Conservation (phyloP, 2,329 filamentous ascomycete species). For the Epicoccum nigrum region DNA sequence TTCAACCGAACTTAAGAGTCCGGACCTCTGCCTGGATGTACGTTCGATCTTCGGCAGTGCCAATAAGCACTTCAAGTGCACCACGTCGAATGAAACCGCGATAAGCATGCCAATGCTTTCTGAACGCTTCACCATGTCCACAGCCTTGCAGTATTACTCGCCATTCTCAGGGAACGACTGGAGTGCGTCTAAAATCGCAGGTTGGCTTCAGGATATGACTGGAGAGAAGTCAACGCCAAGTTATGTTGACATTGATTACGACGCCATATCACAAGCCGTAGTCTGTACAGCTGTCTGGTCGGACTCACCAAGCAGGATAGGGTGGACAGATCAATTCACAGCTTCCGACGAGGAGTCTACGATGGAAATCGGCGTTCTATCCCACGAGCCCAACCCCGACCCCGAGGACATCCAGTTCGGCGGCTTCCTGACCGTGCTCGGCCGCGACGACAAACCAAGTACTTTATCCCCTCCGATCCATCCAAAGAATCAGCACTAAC, state of each 20-base stretch:
- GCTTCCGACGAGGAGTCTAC: conserved; percentile 53
- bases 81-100: conserved; percentile 63
- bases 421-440: conserved; percentile 79
- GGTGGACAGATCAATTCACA: conserved; percentile 56
- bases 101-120: conserved; percentile 62
- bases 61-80: conserved; percentile 59
- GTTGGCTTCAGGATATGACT: background rate
- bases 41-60: background rate
- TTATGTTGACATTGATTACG: conserved; percentile 78
- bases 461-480: too few relatives aligned
- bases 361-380: conserved; percentile 82
- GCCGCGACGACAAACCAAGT: conserved; percentile 72
- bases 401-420: conserved; percentile 77
- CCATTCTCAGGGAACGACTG: conserved; percentile 11
- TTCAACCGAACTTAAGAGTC: conserved; percentile 39
- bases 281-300: conserved; percentile 70
- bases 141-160: conserved; percentile 74
- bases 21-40: conserved; percentile 10
- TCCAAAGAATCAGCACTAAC: conserved; percentile 4
- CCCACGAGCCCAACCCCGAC: conserved; percentile 67
- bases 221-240: conserved; percentile 54
- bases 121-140: conserved; percentile 66
- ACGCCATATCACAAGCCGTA: conserved; percentile 69
- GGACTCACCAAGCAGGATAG: conserved; percentile 28
- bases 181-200: background rate